A percentile compares a stretch with the other conserved stretches of the same genome.
These are phyloP conservation scores for Penicillium glabrum DNA, from an alignment of 2,329 filamentous ascomycete genomes.

Conservation along the genomic window DNA sequence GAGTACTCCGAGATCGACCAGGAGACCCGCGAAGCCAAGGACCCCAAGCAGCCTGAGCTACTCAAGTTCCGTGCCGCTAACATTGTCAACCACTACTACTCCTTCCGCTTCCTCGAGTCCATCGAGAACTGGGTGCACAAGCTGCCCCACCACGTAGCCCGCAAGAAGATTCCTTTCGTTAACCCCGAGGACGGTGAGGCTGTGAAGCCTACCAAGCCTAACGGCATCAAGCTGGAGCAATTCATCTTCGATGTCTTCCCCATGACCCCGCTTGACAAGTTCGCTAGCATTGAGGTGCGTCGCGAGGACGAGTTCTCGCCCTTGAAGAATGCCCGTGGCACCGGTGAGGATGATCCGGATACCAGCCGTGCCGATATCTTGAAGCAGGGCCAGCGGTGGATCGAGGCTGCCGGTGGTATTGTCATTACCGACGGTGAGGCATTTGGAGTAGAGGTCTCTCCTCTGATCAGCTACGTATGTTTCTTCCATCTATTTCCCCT, in stretches of 20 bases:
- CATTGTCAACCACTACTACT: slow-evolving; percentile 99
- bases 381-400: slow-evolving; percentile 84
- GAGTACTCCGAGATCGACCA: slow-evolving; percentile 97
- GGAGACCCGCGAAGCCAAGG: slow-evolving; percentile 83
- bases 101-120: slow-evolving; percentile 83
- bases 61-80: slow-evolving; percentile 97
- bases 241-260: slow-evolving; percentile 99
- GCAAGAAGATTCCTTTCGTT: slow-evolving; percentile 95
- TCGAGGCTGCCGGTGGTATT: slow-evolving; percentile 72
- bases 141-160: slow-evolving; percentile 91
- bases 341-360: slow-evolving; percentile 88
- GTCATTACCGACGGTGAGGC: slow-evolving; percentile 64
- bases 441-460: slow-evolving; percentile 83
- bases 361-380: slow-evolving; percentile 91
- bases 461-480: slow-evolving; percentile 93
- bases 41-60: slow-evolving; percentile 74
- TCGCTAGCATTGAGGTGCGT: slow-evolving; percentile 92
- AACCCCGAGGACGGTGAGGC: slow-evolving; percentile 74
- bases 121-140: slow-evolving; percentile 84
- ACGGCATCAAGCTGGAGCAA: slow-evolving; percentile 98
- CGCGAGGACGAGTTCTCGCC: slow-evolving; percentile 98
- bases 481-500: neutral
- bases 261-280: slow-evolving; percentile 78
- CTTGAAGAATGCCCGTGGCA: slow-evolving; percentile 84
- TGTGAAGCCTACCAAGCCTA: slow-evolving; percentile 89